Base-by-base conservation (phyloP, 1,284 basidiomycete genomes). In the Vanrija humicola region DNA sequence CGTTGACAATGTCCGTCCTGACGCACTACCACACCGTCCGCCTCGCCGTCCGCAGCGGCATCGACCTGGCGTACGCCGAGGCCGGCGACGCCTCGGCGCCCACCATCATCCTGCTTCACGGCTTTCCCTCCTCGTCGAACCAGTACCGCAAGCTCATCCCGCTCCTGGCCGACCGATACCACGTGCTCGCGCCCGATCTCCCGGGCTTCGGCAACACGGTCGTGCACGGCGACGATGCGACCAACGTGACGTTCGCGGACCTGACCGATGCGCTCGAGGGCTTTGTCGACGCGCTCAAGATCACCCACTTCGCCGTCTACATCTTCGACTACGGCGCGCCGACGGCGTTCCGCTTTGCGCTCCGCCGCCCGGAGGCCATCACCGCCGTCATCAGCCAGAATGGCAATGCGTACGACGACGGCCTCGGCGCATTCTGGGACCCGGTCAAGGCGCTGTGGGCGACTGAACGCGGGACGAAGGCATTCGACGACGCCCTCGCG, bases 311-410 rank as follows among this genome's bases (percentile, higher is more conserved):
- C 52, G 75, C 75, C 0, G 64, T 80, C 3, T 82, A 82, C 63
- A 69, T 80, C 34, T 82, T 82, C 59, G 81, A 82, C 64, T 82
- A 82, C 50, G 81, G 81, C 19, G 78, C 79, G 6, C 80, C 79
- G 1, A 75, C 70, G 5, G 76, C 68, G 1, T 70, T 78, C 42
- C 61, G 66, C 48, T 68, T 82, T n/a, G 80, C 80, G 0, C 69
- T 81, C 5, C 57, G 74, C 5, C 75, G 78, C 3, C 81, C 81
- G 0, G 65, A 76, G 7, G 69, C 72, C 5, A 71, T 82, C 59
- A 77, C 72, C 3, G 81, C 75, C 3, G 75, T 82, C 61, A 73
- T 82, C 54, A 64, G 74, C 0, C 81, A 82, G 66, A 82, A 80
- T 59, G 81, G 80, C 6, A 82, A 82, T 61, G 78, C 79, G 0